Conservation (phyloP, 352 stramenopile species). For the Phytophthora quininea region DNA sequence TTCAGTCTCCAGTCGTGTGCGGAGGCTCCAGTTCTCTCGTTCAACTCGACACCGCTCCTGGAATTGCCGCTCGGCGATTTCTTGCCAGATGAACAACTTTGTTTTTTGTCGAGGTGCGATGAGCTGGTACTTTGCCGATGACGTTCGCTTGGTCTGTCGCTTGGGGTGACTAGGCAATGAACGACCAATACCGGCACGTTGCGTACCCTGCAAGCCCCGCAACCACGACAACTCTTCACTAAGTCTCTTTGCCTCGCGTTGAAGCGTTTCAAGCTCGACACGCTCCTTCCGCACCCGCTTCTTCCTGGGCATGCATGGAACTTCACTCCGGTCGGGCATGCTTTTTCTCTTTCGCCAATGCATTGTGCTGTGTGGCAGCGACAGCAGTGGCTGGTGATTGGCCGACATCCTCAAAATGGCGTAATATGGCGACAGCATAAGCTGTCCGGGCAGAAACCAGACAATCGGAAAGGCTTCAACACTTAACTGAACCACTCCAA, state of each 20-base stretch:
- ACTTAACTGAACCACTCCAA: too few relatives aligned
- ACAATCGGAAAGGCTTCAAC: too few relatives aligned
- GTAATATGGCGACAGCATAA: too few relatives aligned
- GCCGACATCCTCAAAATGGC: too few relatives aligned
- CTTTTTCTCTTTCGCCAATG: neutral
- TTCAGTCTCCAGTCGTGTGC: neutral
- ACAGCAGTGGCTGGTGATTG: too few relatives aligned
- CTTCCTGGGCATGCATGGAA: neutral
- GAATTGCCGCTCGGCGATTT: conserved; percentile 21
- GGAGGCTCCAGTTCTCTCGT: conserved; percentile 29
- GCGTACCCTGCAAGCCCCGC: neutral
- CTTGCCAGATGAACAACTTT: conserved; percentile 10
- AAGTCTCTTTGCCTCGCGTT: conserved; percentile 26
- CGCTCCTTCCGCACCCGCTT: conserved; percentile 7
- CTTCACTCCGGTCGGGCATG: neutral
- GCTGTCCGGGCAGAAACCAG: too few relatives aligned
- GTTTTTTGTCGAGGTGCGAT: neutral
- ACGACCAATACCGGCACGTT: neutral
- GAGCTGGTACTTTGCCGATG: neutral
- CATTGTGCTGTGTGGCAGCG: neutral
- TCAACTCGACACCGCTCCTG: conserved; percentile 16
- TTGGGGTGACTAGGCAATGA: neutral
- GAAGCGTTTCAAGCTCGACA: conserved; percentile 34
- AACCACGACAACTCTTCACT: conserved; percentile 21
- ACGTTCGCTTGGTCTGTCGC: neutral